These are phyloP conservation scores for Cardamine resedifolia DNA, from an alignment of 345 rosid genomes.

Conservation along the genomic window DNA sequence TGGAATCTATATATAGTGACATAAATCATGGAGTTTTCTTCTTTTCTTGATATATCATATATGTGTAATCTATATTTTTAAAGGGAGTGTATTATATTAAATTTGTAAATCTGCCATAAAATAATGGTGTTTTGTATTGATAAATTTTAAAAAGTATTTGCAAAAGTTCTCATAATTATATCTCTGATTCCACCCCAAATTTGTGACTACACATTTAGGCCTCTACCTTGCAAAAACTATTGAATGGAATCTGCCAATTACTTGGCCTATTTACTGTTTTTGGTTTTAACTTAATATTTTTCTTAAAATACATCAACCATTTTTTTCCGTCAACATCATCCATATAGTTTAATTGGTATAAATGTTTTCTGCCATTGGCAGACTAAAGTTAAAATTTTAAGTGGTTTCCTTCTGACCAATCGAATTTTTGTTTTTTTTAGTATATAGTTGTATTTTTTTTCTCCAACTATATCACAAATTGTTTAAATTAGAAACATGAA, in stretches of 20 bases:
- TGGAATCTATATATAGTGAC: conserved; percentile 30
- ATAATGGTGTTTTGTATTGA: neutral
- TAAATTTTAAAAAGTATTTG: too few relatives aligned
- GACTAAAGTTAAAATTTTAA: neutral
- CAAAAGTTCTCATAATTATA: neutral
- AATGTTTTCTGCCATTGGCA: neutral
- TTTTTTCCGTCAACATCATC: neutral
- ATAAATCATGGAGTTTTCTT: conserved; percentile 25
- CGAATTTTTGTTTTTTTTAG: neutral
- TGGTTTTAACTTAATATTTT: neutral
- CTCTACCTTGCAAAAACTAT: neutral
- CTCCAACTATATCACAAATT: neutral
- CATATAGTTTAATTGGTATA: neutral
- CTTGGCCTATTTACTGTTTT: neutral
- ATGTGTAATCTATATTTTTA: neutral
- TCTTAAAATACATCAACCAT: neutral
- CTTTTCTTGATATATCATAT: conserved; percentile 16
- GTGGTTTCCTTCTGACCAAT: neutral
- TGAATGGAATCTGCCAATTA: neutral
- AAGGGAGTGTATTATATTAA: neutral
- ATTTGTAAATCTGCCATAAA: neutral
- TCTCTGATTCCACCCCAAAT: neutral
- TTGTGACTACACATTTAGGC: neutral
- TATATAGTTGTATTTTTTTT: neutral
- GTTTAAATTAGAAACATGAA: conserved; percentile 17